A percentile compares a stretch with the other conserved stretches of the same genome.
Conservation (phyloP, 176 grass and related monocot species). For the Hsuehochloa calcarea region DNA sequence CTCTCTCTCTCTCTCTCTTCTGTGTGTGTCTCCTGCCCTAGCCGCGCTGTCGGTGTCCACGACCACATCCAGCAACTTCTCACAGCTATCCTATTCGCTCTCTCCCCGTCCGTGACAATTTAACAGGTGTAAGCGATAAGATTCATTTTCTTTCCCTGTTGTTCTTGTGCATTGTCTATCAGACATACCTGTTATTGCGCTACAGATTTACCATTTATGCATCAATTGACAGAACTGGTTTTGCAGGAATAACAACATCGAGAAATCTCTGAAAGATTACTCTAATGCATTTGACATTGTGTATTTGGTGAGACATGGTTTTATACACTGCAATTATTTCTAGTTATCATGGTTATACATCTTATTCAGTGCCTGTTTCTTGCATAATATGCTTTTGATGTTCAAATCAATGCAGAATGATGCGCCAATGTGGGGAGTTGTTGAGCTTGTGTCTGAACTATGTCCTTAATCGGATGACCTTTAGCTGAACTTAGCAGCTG, state of each 20-base stretch:
- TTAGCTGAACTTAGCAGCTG: conserved; percentile 6
- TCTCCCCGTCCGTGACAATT: too few species aligned
- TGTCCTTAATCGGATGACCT: conserved; percentile 43
- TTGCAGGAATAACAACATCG: conserved; percentile 75
- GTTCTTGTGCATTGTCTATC: neutral
- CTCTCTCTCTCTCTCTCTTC: too few species aligned
- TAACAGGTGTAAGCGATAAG: too few species aligned
- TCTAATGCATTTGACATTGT: conserved; percentile 73
- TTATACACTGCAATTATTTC: neutral
- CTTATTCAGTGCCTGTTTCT: neutral
- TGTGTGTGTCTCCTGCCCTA: too few species aligned
- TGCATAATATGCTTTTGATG: conserved; percentile 1
- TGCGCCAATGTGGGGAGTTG: conserved; percentile 67
- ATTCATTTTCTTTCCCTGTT: neutral
- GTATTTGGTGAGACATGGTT: conserved; percentile 61
- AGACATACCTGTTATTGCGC: neutral
- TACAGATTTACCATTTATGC: conserved; percentile 1
- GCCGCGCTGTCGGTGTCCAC: too few species aligned
- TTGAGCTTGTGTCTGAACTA: conserved; percentile 65
- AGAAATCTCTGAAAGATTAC: conserved; percentile 81
- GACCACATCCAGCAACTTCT: too few species aligned
- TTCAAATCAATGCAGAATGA: conserved; percentile 63
- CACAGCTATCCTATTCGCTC: too few species aligned
- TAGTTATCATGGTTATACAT: conserved; percentile 9
- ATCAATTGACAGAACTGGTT: neutral